Base-by-base conservation (phyloP, 2,329 filamentous ascomycete genomes). In the Neocucurbitaria cava region DNA sequence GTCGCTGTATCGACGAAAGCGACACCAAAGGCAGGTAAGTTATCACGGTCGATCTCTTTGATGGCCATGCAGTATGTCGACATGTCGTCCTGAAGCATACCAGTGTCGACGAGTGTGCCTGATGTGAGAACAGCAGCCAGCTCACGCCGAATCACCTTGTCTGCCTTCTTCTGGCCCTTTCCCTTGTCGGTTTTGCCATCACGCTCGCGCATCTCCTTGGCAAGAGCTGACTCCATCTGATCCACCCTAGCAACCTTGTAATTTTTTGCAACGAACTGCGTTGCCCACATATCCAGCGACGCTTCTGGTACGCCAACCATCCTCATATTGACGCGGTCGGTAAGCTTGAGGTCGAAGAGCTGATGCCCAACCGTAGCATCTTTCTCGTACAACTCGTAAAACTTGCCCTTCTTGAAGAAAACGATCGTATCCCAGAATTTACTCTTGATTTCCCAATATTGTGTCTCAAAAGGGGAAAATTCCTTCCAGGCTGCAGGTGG, bases 361-460 rank as follows among this genome's bases (percentile, higher is more conserved):
- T 98, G 95, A 72, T 99, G 93, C 4, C 95, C 95, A 51, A 98
- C 89, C 0, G 94, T 96, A 5, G 95, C 95, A 76, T 99, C 95
- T 56, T 97, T 96, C 74, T 99, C 95, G 70, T 98, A 99, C 0
- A 99, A 83, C 74, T 99, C 95, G 72, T 97, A 99, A 77, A 99
- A 99, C 69, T 99, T 99, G 69, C 95, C 95, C 81, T 99, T 99
- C 78, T 98, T 99, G 87, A 99, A 99, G 78, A 99, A 99, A 15
- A 99, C 94, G 41, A 99, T 89, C 0, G 93, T 97, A 63, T 97
- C 92, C 90, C 91, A 98, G 62, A 96, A 91, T 66, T 97, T 97
- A 75, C 93, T 90, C 79, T 99, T 99, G 76, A 99, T 98, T 69
- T 96, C 92, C 95, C 95, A 99, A 75, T 99, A 99, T 73, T 99